Percentiles rank a stretch among this genome's conserved stretches.
phyloP scores from a whole-genome alignment of 2,329 filamentous ascomycete species.

The Tolypocladium ovalisporum region DNA sequence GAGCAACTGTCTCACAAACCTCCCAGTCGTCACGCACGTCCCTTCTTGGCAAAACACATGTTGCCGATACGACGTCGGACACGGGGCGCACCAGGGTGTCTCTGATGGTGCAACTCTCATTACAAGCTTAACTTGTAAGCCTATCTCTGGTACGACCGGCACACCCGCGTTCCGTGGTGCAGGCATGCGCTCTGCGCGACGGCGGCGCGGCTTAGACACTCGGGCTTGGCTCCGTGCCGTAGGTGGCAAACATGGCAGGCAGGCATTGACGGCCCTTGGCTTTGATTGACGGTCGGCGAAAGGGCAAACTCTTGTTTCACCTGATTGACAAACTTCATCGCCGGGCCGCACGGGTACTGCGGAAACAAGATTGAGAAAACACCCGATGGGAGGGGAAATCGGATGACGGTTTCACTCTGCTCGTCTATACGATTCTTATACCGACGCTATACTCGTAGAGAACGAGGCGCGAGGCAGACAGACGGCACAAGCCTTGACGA shows the following conservation, averaged over 20 bases:
- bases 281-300: background rate
- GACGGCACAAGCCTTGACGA: background rate
- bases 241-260: background rate
- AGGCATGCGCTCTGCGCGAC: background rate
- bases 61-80: background rate
- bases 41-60: background rate
- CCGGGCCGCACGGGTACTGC: background rate
- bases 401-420: background rate
- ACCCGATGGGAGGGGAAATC: background rate
- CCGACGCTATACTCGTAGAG: background rate
- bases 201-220: background rate
- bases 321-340: background rate
- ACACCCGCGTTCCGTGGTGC: background rate
- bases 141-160: background rate
- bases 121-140: conserved; percentile 1
- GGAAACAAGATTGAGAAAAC: background rate
- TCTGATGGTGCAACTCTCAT: background rate
- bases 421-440: background rate
- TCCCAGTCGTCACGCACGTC: background rate
- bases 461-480: too few species aligned
- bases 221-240: background rate
- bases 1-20: background rate
- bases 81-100: background rate
- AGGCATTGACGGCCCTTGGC: background rate
- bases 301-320: background rate